Base-by-base conservation (phyloP, 768 basidiomycete species). In the Strobilomyces dryophilus region DNA sequence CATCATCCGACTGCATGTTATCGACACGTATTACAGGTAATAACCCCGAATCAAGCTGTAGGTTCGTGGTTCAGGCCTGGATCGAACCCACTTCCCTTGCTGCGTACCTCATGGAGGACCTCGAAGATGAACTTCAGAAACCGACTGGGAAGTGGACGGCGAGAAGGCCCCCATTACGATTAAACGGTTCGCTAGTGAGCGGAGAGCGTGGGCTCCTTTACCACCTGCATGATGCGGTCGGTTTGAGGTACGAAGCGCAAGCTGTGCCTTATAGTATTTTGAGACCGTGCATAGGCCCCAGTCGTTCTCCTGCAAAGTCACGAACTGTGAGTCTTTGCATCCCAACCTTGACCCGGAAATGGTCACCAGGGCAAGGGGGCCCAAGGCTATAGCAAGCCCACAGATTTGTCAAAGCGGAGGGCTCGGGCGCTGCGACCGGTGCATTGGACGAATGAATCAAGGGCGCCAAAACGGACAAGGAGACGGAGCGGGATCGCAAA, bases 401-500 rank as follows among this genome's bases (percentile, higher is more conserved):
- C 10, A 83, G 84, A 0, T 98, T 98, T 63, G 92, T 97, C 1
- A 87, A 81, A 65, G 82, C 80, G 1, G 81, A 83, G 63, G 80
- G 79, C 42, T 65, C 72, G 10, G 78, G 76, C 24, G 63, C 61
- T 45, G 67, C 60, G 59, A 70, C 51, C n/a, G 70, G 67, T 5
- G 68, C 70, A 32, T 66, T 61, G 50, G 68, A 71, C 45, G 74
- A 75, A 42, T 64, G 70, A 53, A 60, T 52, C 45, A 77, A 67
- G 57, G 70, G 67, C 3, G 71, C 71, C 27, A 89, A 89, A 68
- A 89, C 91, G 0, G 95, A 98, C 61, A 91, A 93, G 67, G 89
- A 95, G 61, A 74, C 92, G 41, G 95, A 98, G 67, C 78, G 79
- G 32, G 87, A 94, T 47, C 74, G 92, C 56, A 87, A 83, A 62